Evolutionary conservation across 73 alveolate genomes (phyloP), one percentile per base, ranked within the genome.

Genomic region (Stentor roeselii): DNA sequence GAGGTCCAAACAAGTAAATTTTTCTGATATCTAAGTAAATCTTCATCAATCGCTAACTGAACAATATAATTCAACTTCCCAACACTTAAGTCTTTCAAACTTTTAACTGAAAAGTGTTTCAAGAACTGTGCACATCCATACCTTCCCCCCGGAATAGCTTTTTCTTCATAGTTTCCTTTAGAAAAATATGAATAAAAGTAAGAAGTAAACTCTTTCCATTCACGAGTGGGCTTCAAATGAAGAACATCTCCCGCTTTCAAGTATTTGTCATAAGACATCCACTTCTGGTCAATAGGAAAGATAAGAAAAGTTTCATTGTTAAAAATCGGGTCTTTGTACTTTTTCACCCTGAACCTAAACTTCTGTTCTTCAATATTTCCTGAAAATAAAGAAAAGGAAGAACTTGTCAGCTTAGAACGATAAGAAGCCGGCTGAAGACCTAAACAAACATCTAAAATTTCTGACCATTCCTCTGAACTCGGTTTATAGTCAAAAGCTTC

Each of bases 141-240:
- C 67, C 96, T 67, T 11, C 96, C 96, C 0, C 96, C 96, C 11
- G 96, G 93, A 38, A 91, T 91, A 3, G 96, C 96, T 59, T 89
- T 88, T 3, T 36, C 67, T 36, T 67, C 88, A 3, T 11, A 61
- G 42, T 61, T 61, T 61, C 38, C 82, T 61, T n/a, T 30, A 35
- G 6, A 61, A 61, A 61, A 61, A 30, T 61, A 30, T 30, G 6
- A 30, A 30, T 6, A 35, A 61, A 61, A 61, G 58, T 14, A 61
- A 30, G 6, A 11, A 11, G 27, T 30, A 30, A 35, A 35, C 14
- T 61, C 82, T 35, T 67, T 67, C 37, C 80, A 67, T 30, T 30
- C 41, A 30, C 34, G 50, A 0, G 80, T 67, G 1, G 21, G 15
- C 34, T 67, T n/a, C 50, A 67, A 27, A 30, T 34, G 21, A 67